phyloP scores from a whole-genome alignment of 768 basidiomycete genomes.

The Suillus variegatus region DNA sequence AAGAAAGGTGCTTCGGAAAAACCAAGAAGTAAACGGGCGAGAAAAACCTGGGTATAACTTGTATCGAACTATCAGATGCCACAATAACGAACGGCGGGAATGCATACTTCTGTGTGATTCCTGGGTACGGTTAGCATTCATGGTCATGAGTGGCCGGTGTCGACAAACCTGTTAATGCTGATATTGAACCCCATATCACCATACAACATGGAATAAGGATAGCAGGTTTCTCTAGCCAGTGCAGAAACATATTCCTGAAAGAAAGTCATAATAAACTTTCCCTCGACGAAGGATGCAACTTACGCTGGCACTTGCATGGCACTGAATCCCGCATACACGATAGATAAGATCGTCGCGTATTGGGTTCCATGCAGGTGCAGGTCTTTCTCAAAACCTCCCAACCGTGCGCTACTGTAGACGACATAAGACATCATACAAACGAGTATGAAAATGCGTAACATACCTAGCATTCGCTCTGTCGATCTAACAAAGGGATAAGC shows the following conservation, averaged over 20 bases:
- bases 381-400: slow-evolving; percentile 65
- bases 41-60: slow-evolving; percentile 59
- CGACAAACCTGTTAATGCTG: slow-evolving; percentile 47
- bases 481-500: neutral
- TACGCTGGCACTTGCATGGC: slow-evolving; percentile 73
- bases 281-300: slow-evolving; percentile 26
- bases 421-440: neutral
- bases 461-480: slow-evolving; percentile 6
- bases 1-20: slow-evolving; percentile 66
- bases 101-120: slow-evolving; percentile 33
- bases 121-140: slow-evolving; percentile 26
- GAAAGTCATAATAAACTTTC: neutral
- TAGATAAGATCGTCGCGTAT: slow-evolving; percentile 64
- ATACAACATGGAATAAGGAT: slow-evolving; percentile 61
- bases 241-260: slow-evolving; percentile 64
- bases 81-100: neutral
- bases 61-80: slow-evolving; percentile 22
- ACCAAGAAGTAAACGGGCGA: slow-evolving; percentile 77
- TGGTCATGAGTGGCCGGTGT: neutral
- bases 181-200: slow-evolving; percentile 65
- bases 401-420: slow-evolving; percentile 42
- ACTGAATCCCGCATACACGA: slow-evolving; percentile 66
- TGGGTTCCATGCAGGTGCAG: slow-evolving; percentile 56
- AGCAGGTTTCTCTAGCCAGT: slow-evolving; percentile 63
- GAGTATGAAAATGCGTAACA: neutral